Evolutionary conservation across 768 basidiomycete genomes (phyloP), one percentile per base, ranked within the genome.

Genomic region (Suillus variegatus): DNA sequence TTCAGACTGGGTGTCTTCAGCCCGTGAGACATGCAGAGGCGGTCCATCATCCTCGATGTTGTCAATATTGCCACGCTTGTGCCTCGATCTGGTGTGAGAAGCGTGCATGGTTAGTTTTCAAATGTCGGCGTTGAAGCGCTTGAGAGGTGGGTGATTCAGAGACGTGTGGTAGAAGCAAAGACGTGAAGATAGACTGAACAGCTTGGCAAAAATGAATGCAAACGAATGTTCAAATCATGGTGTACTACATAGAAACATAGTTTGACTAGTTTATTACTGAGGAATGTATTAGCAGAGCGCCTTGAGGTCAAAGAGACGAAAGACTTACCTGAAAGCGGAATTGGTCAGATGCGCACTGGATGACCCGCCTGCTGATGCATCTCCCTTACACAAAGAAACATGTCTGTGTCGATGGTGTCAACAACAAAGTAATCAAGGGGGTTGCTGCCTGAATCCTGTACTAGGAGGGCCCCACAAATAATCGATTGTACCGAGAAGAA

Each of bases 61-160:
- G 67, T 78, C 82, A 73, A 82, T 85, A 75, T 81, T 81, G 63
- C 77, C 78, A 74, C 84, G 82, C 72, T 84, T 82, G 70, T 84
- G 80, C 72, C 85, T 82, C 70, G 80, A 78, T 68, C 79, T 81
- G 69, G 71, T 70, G 66, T 79, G 78, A 64, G 74, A 69, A 64
- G 75, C 64, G 67, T 78, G 79, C 78, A 82, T 80, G 66, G 43
- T 62, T 70, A 62, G 60, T 62, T 64, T 67, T 51, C 60, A 54
- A 54, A 67, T n/a, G 52, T 49, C 60, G 16, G 51, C 66, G 64
- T 64, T 40, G 66, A 36, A 36, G 36, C 1, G 1, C 36, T 36
- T 36, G 36, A 64, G 66, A 68, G 60, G 63, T 62, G 64, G 69
- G 71, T 66, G 71, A 67, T 41, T 41, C 40, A 41, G 40, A 43